Evolutionary conservation across 768 basidiomycete genomes (phyloP), one percentile per base, ranked within the genome.

Genomic region (Fomitopsis pulvina): DNA sequence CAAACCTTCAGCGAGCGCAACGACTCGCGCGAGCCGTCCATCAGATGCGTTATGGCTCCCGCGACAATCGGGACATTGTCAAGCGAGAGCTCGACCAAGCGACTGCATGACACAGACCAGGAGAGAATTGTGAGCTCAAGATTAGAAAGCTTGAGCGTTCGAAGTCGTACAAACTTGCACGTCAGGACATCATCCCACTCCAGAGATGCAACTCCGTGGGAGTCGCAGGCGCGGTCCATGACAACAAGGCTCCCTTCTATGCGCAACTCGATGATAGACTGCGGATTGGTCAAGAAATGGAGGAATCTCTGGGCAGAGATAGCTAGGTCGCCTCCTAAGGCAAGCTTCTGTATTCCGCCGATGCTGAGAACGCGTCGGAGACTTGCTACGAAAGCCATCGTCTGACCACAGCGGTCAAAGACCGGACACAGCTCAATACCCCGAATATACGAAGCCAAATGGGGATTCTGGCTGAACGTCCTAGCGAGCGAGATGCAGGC

Each of bases 171-270:
- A 54, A 80, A 79, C 40, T 65, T 68, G 61, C 68, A 71, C 2
- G 69, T 66, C n/a, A 78, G 60, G 30, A 62, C 63, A 45, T 79
- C 76, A 56, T 79, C 76, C 78, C 79, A 80, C 53, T 74, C 72
- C 55, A 82, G 58, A 16, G 76, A 76, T 1, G 75, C 66, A 22
- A 60, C 28, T 26, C 21, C 48, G n/a, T n/a, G n/a, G n/a, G n/a
- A n/a, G n/a, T n/a, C n/a, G n/a, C n/a, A 47, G 45, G 46, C 27
- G 27, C 30, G 24, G 32, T 34, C 22, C 24, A 47, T 16, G 54
- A 45, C 44, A 53, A 53, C 29, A 67, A 47, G 21, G 41, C 62
- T 66, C 8, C 78, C 80, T 57, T 80, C 74, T 52, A 80, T 66
- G 42, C 71, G 71, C 16, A 80, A 59, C 29, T 71, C 66, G 40